Base-by-base conservation (phyloP, 345 rosid genomes). In the Crucihimalaya himalaica region DNA sequence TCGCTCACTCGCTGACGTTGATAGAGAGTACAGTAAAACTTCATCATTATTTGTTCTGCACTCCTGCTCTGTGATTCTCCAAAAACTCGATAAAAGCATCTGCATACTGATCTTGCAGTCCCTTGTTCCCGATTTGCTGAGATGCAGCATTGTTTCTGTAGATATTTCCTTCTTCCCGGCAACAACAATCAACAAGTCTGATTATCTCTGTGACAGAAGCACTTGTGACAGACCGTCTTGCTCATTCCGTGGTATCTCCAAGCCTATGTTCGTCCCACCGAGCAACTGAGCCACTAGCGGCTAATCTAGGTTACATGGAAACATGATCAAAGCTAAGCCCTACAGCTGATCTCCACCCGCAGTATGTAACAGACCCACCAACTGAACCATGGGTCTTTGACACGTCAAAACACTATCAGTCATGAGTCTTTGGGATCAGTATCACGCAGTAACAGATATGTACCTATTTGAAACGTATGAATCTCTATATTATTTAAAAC, bases 311-410 rank as follows among this genome's bases (percentile, higher is more conserved):
- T 39, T 32, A 48, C 45, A 68, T 19, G 73, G 71, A 58, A 81
- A 50, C 67, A 73, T 47, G 13, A 73, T 57, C 45, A 75, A 59
- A 32, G n/a, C n/a, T n/a, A 68, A 68, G 10, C 65, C 55, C 86
- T 13, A 78, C 72, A 31, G 73, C 63, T 1, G 84, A 84, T 48
- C 75, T 76, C 72, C 78, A 84, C 27, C 88, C 84, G 10, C 74
- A 75, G 12, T 84, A 84, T 55, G 82, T 78, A 45, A 82, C 25
- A 54, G 77, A 82, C 11, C 75, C 79, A 5, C 83, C 85, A 5
- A 77, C 70, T 5, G 83, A 80, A 12, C 25, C 23, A 21, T n/a
- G n/a, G n/a, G n/a, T n/a, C n/a, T n/a, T n/a, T n/a, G n/a, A n/a
- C n/a, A n/a, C n/a, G n/a, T n/a, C n/a, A n/a, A n/a, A n/a, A n/a